Conservation (phyloP, 2,329 filamentous ascomycete species). For the Hymenoscyphus repandus region DNA sequence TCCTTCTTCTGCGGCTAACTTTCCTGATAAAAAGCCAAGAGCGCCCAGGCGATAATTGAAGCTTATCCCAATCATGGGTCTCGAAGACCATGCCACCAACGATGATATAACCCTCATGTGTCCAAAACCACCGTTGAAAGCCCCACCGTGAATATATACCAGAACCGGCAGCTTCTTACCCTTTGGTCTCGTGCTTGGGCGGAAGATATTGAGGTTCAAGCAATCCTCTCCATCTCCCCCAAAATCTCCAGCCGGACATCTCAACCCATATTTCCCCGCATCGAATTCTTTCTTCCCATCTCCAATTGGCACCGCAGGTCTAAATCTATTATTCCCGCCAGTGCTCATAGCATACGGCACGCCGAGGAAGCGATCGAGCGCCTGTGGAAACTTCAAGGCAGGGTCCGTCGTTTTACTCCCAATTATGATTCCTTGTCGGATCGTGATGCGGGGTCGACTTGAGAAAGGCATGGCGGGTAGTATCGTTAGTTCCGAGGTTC, state of each 20-base stretch:
- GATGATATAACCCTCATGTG: constrained; percentile 40
- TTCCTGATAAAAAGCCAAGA: constrained; percentile 63
- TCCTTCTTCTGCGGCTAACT: constrained; percentile 48
- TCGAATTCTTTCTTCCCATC: constrained; percentile 29
- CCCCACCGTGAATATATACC: constrained; percentile 60
- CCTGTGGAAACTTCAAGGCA: constrained; percentile 15
- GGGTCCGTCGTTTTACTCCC: constrained; percentile 15
- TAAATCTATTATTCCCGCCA: constrained; percentile 42
- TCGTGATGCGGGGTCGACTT: constrained; percentile 13
- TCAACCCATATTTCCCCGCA: constrained; percentile 32
- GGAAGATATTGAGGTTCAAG: constrained; percentile 47
- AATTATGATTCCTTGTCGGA: constrained; percentile 26
- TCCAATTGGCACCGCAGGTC: constrained; percentile 25
- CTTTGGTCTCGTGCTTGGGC: constrained; percentile 26
- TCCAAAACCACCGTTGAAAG: constrained; percentile 51
- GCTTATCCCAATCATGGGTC: constrained; percentile 51
- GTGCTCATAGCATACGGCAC: constrained; percentile 46
- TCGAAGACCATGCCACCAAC: constrained; percentile 51
- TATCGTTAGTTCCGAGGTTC: background rate
- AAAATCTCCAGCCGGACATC: constrained; percentile 22
- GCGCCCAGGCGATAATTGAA: constrained; percentile 60
- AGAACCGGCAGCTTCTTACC: constrained; percentile 41
- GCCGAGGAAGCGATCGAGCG: constrained; percentile 39
- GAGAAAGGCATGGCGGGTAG: background rate
- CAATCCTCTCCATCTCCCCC: constrained; percentile 41